A percentile compares a stretch with the other conserved stretches of the same genome.
These are phyloP conservation scores for Beauveria sp. DNA, from an alignment of 2,329 filamentous ascomycete species.

Conservation along the genomic window DNA sequence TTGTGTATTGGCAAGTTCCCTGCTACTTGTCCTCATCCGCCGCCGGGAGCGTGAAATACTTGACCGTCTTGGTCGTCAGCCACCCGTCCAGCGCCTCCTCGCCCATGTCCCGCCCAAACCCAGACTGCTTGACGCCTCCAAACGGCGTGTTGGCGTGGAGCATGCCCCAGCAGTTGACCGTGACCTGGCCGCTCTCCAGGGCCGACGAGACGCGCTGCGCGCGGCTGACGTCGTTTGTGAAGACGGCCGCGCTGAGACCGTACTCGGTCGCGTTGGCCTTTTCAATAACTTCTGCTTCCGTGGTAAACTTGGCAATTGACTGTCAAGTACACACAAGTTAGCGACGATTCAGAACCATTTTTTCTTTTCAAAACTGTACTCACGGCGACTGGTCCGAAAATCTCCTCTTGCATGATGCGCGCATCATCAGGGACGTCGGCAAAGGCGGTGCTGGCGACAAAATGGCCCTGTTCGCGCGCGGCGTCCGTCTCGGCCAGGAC, in stretches of 20 bases:
- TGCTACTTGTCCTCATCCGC: not conserved
- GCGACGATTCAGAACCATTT: not conserved
- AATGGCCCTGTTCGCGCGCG: slow-evolving; percentile 18
- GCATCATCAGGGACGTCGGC: slow-evolving; percentile 19
- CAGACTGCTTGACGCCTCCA: slow-evolving; percentile 50
- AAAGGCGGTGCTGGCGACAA: slow-evolving; percentile 24
- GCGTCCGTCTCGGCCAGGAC: not conserved
- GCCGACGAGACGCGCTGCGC: slow-evolving; percentile 31
- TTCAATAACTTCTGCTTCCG: slow-evolving; percentile 20
- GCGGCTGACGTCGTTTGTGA: slow-evolving; percentile 39
- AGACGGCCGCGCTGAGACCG: slow-evolving; percentile 45
- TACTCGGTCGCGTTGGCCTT: slow-evolving; percentile 36
- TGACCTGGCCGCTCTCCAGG: slow-evolving; percentile 19
- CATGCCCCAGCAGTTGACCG: slow-evolving; percentile 24
- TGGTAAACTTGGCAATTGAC: slow-evolving; percentile 14
- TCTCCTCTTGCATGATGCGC: slow-evolving; percentile 22
- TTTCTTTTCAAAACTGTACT: not conserved
- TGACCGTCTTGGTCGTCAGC: slow-evolving; percentile 25
- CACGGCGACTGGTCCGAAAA: slow-evolving; percentile 25
- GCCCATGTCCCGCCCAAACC: slow-evolving; percentile 43
- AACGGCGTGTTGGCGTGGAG: slow-evolving; percentile 18
- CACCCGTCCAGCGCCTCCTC: slow-evolving; percentile 32
- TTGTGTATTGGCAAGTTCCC: no score
- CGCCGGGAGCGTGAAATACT: not conserved
- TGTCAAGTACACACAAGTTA: not conserved